Base-by-base conservation (phyloP, 1,284 basidiomycete genomes). In the Cryptococcus sp. region DNA sequence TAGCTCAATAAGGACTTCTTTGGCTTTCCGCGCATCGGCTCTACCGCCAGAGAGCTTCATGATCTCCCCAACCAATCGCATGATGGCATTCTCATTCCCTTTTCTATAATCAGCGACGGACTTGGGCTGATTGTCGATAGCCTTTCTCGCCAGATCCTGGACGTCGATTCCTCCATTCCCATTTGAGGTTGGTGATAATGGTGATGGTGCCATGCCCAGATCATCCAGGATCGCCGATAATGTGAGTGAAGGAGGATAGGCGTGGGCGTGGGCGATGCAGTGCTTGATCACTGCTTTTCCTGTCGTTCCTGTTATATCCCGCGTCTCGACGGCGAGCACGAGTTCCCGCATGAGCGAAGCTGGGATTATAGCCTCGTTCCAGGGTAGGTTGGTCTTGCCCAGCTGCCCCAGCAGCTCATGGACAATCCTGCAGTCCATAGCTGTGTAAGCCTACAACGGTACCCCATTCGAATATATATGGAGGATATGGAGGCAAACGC, bases 1-100 rank as follows among this genome's bases (percentile, higher is more conserved):
- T 19, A 77, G 52, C 27, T 69, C 61, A 38, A 72, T 39, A 23
- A 82, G 60, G 17, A 75, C 60, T 49, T 71, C 72, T 43, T 67
- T 73, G 0, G 79, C 79, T 41, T 71, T 64, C 51, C 72, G 69
- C 1, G 83, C 82, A 68, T 96, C 88, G 20, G 88, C 91, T 38
- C 86, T 82, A 4, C 94, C 94, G 58, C 85, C 82, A 59, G 87
- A 90, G 53, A 84, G 76, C 77, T 87, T 90, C 92, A 98, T 97
- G 22, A 95, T 90, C 72, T 85, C 83, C 0, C 95, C 95, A 7
- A 98, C 84, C 38, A 99, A 83, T 61, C 89, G 88, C 81, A 92
- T 92, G 43, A 97, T 72, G 1, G 94, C 93, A 62, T 90, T 92
- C 30, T 80, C 77, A 59, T 91, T 89, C 0, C 95, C 93, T 41